Evolutionary conservation across 129 eudicot genomes (phyloP).

Genomic region (Cynara cardunculus): DNA sequence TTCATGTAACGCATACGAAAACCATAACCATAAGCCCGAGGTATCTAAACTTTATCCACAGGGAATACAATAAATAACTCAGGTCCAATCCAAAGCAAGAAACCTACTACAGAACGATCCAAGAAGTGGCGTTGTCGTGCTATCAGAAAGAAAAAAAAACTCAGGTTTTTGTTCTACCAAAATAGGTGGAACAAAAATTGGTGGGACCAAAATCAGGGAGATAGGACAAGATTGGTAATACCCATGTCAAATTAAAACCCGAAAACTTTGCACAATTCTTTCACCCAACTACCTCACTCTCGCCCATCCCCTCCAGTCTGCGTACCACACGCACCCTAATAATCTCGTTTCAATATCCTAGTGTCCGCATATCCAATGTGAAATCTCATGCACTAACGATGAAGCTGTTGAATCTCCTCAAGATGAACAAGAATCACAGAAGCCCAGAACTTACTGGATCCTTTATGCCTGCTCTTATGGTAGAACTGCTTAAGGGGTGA

Average conservation of each 20-base stretch:
- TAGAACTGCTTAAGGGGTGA: conserved; percentile 16
- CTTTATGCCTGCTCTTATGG: conserved; percentile 7
- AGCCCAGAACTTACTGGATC: neutral
- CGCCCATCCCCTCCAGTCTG: neutral
- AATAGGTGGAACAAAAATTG: neutral
- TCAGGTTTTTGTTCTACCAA: neutral
- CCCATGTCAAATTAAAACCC: neutral
- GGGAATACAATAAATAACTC: neutral
- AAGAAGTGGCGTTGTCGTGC: neutral
- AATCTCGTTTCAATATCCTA: neutral
- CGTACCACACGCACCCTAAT: neutral
- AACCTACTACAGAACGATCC: neutral
- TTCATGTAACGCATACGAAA: neutral
- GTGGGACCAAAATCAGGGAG: neutral
- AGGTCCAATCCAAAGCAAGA: conserved; percentile 1
- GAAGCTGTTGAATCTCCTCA: neutral
- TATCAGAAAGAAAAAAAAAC: neutral
- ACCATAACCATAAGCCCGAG: neutral
- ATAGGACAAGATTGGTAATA: neutral
- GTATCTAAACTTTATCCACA: neutral
- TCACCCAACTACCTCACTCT: neutral
- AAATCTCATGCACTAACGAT: conserved; percentile 6
- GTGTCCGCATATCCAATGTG: neutral
- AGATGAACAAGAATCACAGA: neutral
- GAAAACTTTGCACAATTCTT: neutral